phyloP scores from a whole-genome alignment of 2,329 filamentous ascomycete species.

The Macroventuria anomochaeta region DNA sequence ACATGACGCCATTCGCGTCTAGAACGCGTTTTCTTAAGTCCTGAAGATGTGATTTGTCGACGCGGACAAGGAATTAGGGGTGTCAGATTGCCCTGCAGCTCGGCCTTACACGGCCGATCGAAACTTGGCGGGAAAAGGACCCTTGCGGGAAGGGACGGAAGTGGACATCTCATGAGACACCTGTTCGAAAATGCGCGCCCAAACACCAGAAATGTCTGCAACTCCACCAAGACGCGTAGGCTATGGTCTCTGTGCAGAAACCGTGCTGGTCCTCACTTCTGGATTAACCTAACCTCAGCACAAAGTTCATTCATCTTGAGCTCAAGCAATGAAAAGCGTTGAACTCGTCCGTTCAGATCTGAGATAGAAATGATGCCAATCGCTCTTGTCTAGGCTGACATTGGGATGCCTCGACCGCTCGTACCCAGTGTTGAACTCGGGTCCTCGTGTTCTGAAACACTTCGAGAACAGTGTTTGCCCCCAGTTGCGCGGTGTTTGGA shows the following conservation, averaged over 20 bases:
- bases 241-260: neutral
- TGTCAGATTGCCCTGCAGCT: conserved; percentile 14
- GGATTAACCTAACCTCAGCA: neutral
- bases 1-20: conserved; percentile 33
- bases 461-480: neutral
- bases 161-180: conserved; percentile 3
- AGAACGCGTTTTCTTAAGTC: conserved; percentile 20
- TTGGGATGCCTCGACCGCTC: neutral
- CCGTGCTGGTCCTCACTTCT: neutral
- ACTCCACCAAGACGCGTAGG: conserved; percentile 1
- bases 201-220: conserved; percentile 2
- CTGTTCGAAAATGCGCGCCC: neutral
- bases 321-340: neutral
- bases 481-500: neutral
- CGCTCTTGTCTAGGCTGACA: neutral
- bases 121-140: conserved; percentile 4
- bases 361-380: neutral
- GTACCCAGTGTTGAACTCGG: neutral
- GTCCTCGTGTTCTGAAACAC: neutral
- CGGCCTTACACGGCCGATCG: conserved; percentile 12
- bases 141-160: conserved; percentile 9
- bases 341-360: conserved; percentile 7
- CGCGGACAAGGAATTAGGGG: neutral
- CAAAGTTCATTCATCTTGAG: no score
- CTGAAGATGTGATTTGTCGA: conserved; percentile 17